Percentiles rank a stretch among this genome's conserved stretches.
Conservation (phyloP, 768 basidiomycete genomes). For the Lentinula edodes region DNA sequence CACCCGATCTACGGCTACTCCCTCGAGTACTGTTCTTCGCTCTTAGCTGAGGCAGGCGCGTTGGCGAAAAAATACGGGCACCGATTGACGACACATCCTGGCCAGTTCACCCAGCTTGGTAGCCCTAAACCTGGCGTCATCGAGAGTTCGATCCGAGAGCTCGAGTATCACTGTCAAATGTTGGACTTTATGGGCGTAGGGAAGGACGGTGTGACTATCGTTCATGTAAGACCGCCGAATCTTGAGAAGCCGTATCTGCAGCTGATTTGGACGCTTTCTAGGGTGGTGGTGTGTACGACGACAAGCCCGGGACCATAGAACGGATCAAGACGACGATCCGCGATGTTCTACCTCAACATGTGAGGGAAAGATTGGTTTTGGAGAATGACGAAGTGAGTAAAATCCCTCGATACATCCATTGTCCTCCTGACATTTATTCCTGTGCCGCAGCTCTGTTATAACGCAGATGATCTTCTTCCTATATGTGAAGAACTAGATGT, state of each 20-base stretch:
- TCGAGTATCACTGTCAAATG: conserved; percentile 86
- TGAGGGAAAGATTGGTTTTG: conserved; percentile 73
- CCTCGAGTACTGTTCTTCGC: conserved; percentile 62
- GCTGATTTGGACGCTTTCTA: conserved; percentile 16
- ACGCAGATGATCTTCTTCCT: conserved; percentile 82
- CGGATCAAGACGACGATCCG: conserved; percentile 71
- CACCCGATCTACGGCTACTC: conserved; percentile 79
- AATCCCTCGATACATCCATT: background rate
- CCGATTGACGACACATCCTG: conserved; percentile 82
- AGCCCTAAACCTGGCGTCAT: conserved; percentile 75
- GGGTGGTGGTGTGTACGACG: conserved; percentile 80
- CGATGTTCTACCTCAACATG: conserved; percentile 50
- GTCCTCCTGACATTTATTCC: background rate
- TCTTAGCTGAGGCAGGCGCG: conserved; percentile 52
- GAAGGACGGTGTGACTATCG: conserved; percentile 82
- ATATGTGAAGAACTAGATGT: conserved; percentile 80
- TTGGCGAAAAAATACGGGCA: conserved; percentile 70
- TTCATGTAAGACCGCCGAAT: conserved; percentile 49
- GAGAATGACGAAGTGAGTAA: conserved; percentile 85
- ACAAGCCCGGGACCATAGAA: conserved; percentile 65
- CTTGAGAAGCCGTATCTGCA: no score
- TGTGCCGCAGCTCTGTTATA: conserved; percentile 68
- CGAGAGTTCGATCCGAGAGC: conserved; percentile 69
- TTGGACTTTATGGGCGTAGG: conserved; percentile 79
- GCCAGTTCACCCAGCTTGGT: conserved; percentile 80